These are phyloP conservation scores for Solanum chilense DNA, from an alignment of 257 asterid genomes.

Conservation along the genomic window DNA sequence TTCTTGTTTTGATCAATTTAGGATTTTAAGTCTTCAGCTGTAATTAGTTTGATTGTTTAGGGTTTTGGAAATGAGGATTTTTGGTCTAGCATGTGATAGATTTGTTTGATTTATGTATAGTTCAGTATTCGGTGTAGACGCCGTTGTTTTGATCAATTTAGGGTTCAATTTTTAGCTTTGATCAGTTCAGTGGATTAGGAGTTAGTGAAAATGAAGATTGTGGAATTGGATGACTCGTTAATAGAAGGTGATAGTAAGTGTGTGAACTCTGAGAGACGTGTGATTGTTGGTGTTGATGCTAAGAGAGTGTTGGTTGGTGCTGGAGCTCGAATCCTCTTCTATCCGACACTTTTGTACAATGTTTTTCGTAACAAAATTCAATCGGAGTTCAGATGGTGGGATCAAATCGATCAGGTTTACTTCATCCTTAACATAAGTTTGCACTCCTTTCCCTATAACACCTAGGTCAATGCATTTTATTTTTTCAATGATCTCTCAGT, in stretches of 20 bases:
- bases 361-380: conserved; percentile 78
- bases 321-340: conserved; percentile 90
- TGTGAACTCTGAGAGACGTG: conserved; percentile 18
- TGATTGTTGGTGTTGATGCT: conserved; percentile 62
- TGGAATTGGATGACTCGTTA: conserved; percentile 42
- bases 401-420: conserved; percentile 76
- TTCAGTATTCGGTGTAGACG: neutral
- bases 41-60: neutral
- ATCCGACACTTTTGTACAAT: conserved; percentile 86
- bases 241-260: conserved; percentile 2
- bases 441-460: neutral
- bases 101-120: neutral
- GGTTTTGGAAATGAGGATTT: conserved; percentile 43
- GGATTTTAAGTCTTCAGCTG: neutral
- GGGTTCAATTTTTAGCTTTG: neutral
- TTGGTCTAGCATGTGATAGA: neutral
- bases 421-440: neutral
- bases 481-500: neutral
- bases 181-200: neutral
- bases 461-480: neutral
- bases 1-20: neutral
- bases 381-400: conserved; percentile 97
- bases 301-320: conserved; percentile 90
- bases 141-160: neutral
- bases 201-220: conserved; percentile 55